Base-by-base conservation (phyloP, 2,329 filamentous ascomycete genomes). In the Aspergillus tanneri region DNA sequence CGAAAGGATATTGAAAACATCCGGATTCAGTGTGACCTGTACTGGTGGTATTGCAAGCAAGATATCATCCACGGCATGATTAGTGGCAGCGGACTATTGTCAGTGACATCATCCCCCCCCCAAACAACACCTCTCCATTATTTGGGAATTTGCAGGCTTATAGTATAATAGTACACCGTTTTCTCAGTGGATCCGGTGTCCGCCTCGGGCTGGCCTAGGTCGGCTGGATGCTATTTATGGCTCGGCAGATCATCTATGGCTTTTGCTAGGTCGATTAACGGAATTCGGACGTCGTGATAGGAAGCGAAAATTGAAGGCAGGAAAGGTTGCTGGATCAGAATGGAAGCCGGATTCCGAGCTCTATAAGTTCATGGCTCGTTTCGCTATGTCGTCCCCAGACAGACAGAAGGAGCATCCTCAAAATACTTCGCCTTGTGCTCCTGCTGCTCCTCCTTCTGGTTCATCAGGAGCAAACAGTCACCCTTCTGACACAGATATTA, bases 41-140 rank as follows among this genome's bases (percentile, higher is more conserved):
- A 87, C 64, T 99, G 92, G 91, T 96, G 90, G 88, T 96, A 91
- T 66, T 86, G 82, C 60, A 95, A 96, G 69, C 93, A 96, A 76
- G 93, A 97, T 66, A 83, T 88, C 7, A 95, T 92, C 59, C 92
- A 96, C 67, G 90, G 88, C 64, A 82, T 96, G 52, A 75, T 97
- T 19, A 93, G 91, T 57, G 92, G 90, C 7, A 91, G 92, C 34
- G 80, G 80, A 53, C 75, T 95, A 38, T 85, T 96, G 90, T 96
- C 75, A 79, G 90, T 79, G 21, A 32, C 34, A 16, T 40, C n/a
- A n/a, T n/a, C n/a, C n/a, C n/a, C n/a, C n/a, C n/a, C n/a, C n/a
- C n/a, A n/a, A n/a, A n/a, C n/a, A n/a, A 3, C 19, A 23, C 36
- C 22, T 23, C 8, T 8, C 14, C 18, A 34, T 4, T 34, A 30